Conservation (phyloP, 2,329 filamentous ascomycete genomes). For the Cladophialophora yegresii region DNA sequence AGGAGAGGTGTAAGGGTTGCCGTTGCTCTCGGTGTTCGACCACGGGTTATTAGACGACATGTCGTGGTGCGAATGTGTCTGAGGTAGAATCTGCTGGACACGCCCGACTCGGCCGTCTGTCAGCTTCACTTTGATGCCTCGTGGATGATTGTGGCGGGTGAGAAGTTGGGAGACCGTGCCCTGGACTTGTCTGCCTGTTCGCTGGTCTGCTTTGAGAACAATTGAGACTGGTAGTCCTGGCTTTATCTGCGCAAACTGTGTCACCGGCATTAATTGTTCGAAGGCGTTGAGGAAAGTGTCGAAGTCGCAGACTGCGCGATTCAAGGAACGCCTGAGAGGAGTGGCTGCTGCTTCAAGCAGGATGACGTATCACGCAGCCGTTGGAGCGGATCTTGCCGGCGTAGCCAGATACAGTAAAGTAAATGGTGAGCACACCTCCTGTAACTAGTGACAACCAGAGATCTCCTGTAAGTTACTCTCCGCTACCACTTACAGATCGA, state of each 20-base stretch:
- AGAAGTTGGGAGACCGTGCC: slow-evolving; percentile 68
- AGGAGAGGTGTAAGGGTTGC: slow-evolving; percentile 20
- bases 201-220: slow-evolving; percentile 74
- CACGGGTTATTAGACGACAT: slow-evolving; percentile 33
- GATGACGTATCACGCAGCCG: slow-evolving; percentile 2
- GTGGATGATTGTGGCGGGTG: slow-evolving; percentile 72
- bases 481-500: no score
- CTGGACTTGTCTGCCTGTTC: slow-evolving; percentile 68
- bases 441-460: no score
- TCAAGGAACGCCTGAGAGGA: slow-evolving; percentile 4
- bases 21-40: slow-evolving; percentile 23
- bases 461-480: no score
- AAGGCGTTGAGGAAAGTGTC: background rate
- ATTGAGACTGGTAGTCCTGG: slow-evolving; percentile 69
- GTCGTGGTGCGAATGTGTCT: slow-evolving; percentile 2
- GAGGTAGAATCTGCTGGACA: slow-evolving; percentile 56
- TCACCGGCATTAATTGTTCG: slow-evolving; percentile 33
- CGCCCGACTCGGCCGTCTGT: slow-evolving; percentile 70
- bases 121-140: slow-evolving; percentile 77
- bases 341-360: background rate
- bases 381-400: background rate
- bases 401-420: no score
- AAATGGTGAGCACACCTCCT: no score
- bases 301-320: slow-evolving; percentile 16
- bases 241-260: slow-evolving; percentile 33